These are phyloP conservation scores for Fulvia fulva DNA, from an alignment of 2,329 filamentous ascomycete genomes.

Conservation along the genomic window DNA sequence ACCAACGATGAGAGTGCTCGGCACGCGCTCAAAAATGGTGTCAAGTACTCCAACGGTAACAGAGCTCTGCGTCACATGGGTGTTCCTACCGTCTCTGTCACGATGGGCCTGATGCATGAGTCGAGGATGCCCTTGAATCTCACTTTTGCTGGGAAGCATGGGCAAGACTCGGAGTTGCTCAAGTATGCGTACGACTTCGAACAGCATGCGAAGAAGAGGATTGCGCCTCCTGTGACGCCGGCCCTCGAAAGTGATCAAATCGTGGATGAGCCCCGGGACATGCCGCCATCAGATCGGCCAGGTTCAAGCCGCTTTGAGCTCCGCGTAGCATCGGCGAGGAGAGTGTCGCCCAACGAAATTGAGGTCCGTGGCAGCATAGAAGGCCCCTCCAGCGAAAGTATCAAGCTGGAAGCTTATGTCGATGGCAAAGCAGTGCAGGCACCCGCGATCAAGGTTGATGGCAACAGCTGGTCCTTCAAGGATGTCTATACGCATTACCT, in stretches of 20 bases:
- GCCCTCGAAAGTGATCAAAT: conserved; percentile 21
- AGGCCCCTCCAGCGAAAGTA: background rate
- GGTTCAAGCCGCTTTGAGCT: background rate
- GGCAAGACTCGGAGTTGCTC: conserved; percentile 41
- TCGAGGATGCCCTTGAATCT: conserved; percentile 51
- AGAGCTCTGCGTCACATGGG: conserved; percentile 52
- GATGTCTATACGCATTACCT: conserved; percentile 17
- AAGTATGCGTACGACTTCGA: conserved; percentile 30
- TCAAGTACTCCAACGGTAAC: conserved; percentile 54
- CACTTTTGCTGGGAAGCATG: conserved; percentile 50
- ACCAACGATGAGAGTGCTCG: conserved; percentile 28
- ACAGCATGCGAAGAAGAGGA: conserved; percentile 18
- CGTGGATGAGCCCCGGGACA: background rate
- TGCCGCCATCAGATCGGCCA: background rate
- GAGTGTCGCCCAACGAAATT: background rate
- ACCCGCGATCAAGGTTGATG: background rate
- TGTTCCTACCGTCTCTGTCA: conserved; percentile 51
- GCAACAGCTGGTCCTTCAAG: conserved; percentile 13
- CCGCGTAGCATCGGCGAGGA: background rate
- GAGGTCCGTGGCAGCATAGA: background rate
- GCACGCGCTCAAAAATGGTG: conserved; percentile 48
- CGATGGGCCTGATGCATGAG: conserved; percentile 49
- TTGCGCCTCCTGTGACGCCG: conserved; percentile 26
- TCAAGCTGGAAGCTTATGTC: conserved; percentile 6
- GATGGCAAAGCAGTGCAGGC: conserved; percentile 4